Evolutionary conservation across 345 rosid species (phyloP), one percentile per base, ranked within the genome.

Genomic region (Atalantia buxifolia): DNA sequence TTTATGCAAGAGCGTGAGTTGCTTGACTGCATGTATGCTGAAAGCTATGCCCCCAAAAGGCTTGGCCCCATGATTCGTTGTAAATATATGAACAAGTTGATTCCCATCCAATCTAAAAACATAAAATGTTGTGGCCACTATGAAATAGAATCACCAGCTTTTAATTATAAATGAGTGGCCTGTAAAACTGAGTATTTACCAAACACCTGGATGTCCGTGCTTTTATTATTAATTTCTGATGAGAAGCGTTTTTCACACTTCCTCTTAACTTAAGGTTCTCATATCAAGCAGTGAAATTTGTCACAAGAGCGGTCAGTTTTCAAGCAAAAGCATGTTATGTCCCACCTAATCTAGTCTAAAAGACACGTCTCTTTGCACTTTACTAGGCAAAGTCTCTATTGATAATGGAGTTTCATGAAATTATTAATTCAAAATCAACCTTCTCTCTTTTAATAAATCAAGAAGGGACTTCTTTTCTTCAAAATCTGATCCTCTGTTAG

Each of bases 401-500:
- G 25, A 70, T 70, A 24, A 48, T 28, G 61, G 74, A 48, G 12
- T 50, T 6, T 56, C 9, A 22, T 38, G 66, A 24, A 62, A 60
- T 59, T 13, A 36, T 24, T 35, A 30, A 71, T 33, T 30, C 63
- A 7, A 60, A 38, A 40, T 74, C 33, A 61, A 36, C 24, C 36
- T n/a, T 33, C 31, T 35, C 50, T 25, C 55, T 8, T 36, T 40
- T 38, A 42, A 61, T 25, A 61, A 57, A n/a, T 74, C 38, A 61
- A 61, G 57, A 40, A 67, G 28, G 12, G 24, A 59, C 76, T 27
- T 40, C 12, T 74, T 42, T 40, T 60, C 68, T 72, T 72, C n/a
- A 24, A 72, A 72, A 74, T 74, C 36, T 60, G 67, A 74, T 59
- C 63, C 1, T 55, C 45, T 56, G 64, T n/a, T 72, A 13, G n/a